Evolutionary conservation across 331 rosid genomes (phyloP).

Genomic region (Quercus lobata): DNA sequence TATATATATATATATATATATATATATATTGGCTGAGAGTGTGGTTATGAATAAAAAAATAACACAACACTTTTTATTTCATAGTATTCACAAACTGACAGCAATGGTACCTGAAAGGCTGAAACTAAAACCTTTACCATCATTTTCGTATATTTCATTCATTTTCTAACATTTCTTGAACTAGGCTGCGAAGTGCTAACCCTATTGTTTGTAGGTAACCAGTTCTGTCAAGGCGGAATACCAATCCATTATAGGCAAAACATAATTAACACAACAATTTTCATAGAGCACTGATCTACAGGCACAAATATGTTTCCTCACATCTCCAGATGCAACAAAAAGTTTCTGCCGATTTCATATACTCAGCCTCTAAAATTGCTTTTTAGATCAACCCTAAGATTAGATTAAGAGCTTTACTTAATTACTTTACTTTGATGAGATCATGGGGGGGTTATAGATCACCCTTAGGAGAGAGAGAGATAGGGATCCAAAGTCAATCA

Average conservation of each 20-base stretch:
- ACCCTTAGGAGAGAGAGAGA: not conserved
- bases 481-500: not conserved
- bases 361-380: not conserved
- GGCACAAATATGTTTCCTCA: constrained; percentile 82
- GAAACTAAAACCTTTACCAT: too few species aligned
- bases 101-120: too few species aligned
- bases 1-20: too few species aligned
- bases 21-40: too few species aligned
- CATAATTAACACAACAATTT: not conserved
- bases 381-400: not conserved
- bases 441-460: not conserved
- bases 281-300: constrained; percentile 56
- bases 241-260: not conserved
- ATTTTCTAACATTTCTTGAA: too few species aligned
- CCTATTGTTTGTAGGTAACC: too few species aligned
- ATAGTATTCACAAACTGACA: too few species aligned
- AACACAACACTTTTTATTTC: too few species aligned
- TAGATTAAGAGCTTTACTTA: not conserved
- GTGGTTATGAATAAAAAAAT: too few species aligned
- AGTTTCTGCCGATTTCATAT: constrained; percentile 63
- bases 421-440: not conserved
- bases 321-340: constrained; percentile 90
- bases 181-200: too few species aligned
- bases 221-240: not conserved
- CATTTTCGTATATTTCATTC: too few species aligned